phyloP scores from a whole-genome alignment of 176 grass and related monocot genomes.

The Cocos nucifera region DNA sequence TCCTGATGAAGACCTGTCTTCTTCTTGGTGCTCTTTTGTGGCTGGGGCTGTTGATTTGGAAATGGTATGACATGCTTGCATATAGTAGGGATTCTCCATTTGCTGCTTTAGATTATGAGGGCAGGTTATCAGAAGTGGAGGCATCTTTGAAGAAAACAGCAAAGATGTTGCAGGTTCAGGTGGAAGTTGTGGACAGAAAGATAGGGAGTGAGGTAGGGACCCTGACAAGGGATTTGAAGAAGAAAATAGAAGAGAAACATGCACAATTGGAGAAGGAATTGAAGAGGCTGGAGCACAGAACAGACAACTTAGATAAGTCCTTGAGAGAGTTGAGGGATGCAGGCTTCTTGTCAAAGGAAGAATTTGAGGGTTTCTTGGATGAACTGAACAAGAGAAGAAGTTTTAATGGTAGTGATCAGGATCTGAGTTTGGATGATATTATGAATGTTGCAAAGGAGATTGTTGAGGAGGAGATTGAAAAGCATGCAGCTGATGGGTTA shows the following conservation, averaged over 20 bases:
- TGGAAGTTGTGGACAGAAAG: constrained; percentile 53
- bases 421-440: constrained; percentile 55
- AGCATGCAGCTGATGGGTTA: constrained; percentile 85
- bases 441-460: constrained; percentile 66
- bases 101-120: constrained; percentile 34
- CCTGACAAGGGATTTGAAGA: constrained; percentile 25
- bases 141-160: constrained; percentile 9
- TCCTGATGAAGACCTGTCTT: constrained; percentile 43
- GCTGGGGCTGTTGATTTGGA: constrained; percentile 52
- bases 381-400: constrained; percentile 38
- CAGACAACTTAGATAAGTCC: constrained; percentile 39
- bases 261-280: constrained; percentile 34
- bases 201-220: constrained; percentile 45
- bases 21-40: constrained; percentile 38
- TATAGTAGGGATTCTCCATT: constrained; percentile 20
- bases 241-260: constrained; percentile 52
- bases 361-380: constrained; percentile 49
- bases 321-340: constrained; percentile 38
- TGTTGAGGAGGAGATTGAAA: constrained; percentile 66
- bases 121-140: constrained; percentile 13
- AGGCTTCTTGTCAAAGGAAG: constrained; percentile 43
- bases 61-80: constrained; percentile 28
- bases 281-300: constrained; percentile 30
- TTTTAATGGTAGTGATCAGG: background rate
- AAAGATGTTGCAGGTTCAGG: constrained; percentile 7